Base-by-base conservation (phyloP, 352 stramenopile species). In the Phytophthora agathidicida region DNA sequence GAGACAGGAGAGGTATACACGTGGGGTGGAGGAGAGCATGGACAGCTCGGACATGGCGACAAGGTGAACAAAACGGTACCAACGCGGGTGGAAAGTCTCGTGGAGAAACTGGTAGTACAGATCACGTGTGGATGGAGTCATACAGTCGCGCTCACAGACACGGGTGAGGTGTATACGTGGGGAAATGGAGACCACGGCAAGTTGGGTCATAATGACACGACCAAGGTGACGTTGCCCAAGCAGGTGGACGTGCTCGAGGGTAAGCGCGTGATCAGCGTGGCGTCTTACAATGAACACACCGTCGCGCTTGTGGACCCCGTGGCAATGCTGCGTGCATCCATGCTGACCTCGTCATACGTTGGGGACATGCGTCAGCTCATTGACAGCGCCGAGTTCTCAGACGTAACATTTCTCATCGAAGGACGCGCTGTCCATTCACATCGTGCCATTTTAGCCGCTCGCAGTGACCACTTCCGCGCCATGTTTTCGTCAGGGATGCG, bases 211-310 rank as follows among this genome's bases (percentile, higher is more conserved):
- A 96, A 96, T 46, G 94, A 96, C 51, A 93, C 83, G 5, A 93
- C 93, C 51, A 98, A 98, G 66, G 93, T 99, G 14, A 97, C 91
- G 22, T 77, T 97, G n/a, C 96, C 96, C 4, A 95, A 98, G 55
- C 42, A 91, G 9, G 92, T 99, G 16, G 91, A 98, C 30, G 87
- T 93, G 19, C 72, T 99, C 1, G 80, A 96, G 22, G 72, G 83
- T 28, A 97, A 98, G 65, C 90, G 88, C 14, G 94, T 99, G n/a
- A 86, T 98, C n/a, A 85, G 88, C 24, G 88, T 99, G 7, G 94
- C 96, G 19, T 98, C 93, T n/a, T 99, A 99, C 81, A 99, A 99
- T 57, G 96, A 99, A 52, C 96, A 99, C 72, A 99, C 96, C 4
- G 91, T 97, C 3, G 94, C 93, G 22, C 77, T 99, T 2, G 91